A percentile compares a stretch with the other conserved stretches of the same genome.
These are phyloP conservation scores for Mycena alexandri DNA, from an alignment of 768 basidiomycete species.

Conservation along the genomic window DNA sequence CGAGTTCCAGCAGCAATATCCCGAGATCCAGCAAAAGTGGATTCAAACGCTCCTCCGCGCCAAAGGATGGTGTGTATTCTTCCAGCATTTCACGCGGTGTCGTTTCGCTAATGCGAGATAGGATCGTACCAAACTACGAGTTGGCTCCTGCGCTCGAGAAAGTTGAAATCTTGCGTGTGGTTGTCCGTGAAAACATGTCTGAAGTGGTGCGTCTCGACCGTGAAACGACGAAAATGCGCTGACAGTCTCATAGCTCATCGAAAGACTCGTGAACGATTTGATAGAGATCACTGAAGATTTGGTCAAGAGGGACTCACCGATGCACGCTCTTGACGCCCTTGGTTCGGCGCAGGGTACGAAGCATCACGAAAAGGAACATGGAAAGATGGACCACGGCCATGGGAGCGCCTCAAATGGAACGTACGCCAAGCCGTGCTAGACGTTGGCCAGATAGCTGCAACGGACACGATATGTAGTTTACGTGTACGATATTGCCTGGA, in stretches of 20 bases:
- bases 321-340: constrained; percentile 65
- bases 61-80: constrained; percentile 66
- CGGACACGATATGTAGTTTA: background rate
- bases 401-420: constrained; percentile 68
- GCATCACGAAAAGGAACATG: constrained; percentile 55
- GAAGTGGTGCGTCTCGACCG: constrained; percentile 57
- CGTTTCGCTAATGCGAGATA: constrained; percentile 24
- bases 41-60: constrained; percentile 63
- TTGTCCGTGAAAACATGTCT: constrained; percentile 71
- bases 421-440: constrained; percentile 76
- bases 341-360: constrained; percentile 45
- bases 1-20: constrained; percentile 65
- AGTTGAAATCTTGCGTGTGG: constrained; percentile 73
- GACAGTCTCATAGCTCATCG: constrained; percentile 69
- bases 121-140: constrained; percentile 68
- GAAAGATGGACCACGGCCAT: constrained; percentile 61
- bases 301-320: constrained; percentile 56
- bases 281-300: constrained; percentile 76
- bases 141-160: constrained; percentile 66
- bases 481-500: no score
- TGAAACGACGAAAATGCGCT: constrained; percentile 55
- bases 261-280: constrained; percentile 78
- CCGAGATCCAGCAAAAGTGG: constrained; percentile 71
- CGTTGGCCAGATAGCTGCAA: background rate
- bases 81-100: background rate